A percentile compares a stretch with the other conserved stretches of the same genome.
Conservation (phyloP, 2,329 filamentous ascomycete genomes). For the Blumeria graminis region DNA sequence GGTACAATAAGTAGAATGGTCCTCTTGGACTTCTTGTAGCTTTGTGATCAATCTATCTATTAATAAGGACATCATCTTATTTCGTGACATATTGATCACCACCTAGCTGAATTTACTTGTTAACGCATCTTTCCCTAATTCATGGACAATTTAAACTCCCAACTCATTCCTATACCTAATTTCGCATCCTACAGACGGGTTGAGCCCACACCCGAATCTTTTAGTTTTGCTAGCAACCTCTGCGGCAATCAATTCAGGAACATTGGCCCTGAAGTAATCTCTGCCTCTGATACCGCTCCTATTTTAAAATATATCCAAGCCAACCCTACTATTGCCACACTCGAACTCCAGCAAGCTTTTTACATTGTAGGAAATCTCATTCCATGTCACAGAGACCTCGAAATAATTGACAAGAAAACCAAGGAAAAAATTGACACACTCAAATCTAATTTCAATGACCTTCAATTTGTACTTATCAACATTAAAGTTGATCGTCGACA, state of each 20-base stretch:
- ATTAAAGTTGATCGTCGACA: too few relatives aligned
- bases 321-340: not conserved
- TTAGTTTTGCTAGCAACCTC: not conserved
- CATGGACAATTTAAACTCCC: not conserved
- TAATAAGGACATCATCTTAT: not conserved
- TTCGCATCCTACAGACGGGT: not conserved
- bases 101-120: not conserved
- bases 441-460: not conserved
- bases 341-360: not conserved
- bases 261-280: not conserved
- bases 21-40: too few relatives aligned
- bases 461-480: too few relatives aligned
- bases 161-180: not conserved
- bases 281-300: not conserved
- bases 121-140: not conserved
- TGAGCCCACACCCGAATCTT: not conserved
- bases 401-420: not conserved
- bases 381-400: not conserved
- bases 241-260: not conserved
- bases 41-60: too few relatives aligned
- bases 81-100: not conserved
- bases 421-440: not conserved
- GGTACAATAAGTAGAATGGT: too few relatives aligned
- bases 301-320: not conserved
- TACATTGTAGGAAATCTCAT: not conserved